phyloP scores from a whole-genome alignment of 129 eudicot species.

The Apium graveolens region DNA sequence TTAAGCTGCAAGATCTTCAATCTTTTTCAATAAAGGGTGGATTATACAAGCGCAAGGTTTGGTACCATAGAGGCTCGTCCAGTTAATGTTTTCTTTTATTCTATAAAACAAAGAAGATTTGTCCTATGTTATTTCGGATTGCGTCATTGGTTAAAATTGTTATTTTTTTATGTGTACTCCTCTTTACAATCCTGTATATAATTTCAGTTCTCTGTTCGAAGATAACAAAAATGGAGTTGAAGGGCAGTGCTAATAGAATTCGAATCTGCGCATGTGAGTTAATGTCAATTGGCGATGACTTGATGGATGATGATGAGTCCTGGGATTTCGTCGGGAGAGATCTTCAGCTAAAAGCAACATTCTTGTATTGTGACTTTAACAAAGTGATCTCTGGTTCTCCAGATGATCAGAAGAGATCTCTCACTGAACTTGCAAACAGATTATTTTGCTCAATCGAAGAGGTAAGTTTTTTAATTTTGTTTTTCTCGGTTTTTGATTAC shows the following conservation, averaged over 20 bases:
- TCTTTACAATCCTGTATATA: background rate
- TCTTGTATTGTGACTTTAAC: slow-evolving; percentile 4
- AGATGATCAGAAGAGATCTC: background rate
- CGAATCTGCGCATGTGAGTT: background rate
- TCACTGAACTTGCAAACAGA: slow-evolving; percentile 5
- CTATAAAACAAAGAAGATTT: background rate
- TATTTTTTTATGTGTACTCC: background rate
- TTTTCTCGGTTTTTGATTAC: background rate
- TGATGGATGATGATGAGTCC: background rate
- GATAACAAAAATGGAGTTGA: background rate
- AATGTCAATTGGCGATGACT: background rate
- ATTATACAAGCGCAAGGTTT: background rate
- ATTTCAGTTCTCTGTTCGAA: background rate
- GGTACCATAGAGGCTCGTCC: background rate
- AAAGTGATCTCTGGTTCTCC: slow-evolving; percentile 7
- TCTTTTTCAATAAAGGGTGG: background rate
- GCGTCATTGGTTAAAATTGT: background rate
- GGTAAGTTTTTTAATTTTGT: background rate
- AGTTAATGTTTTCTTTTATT: background rate
- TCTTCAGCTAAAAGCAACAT: background rate
- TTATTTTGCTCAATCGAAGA: slow-evolving; percentile 7
- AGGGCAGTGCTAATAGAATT: slow-evolving; percentile 9
- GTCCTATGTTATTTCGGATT: background rate
- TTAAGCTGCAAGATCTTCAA: background rate
- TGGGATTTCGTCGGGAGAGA: background rate